Evolutionary conservation across 768 basidiomycete species (phyloP), one percentile per base, ranked within the genome.

Genomic region (Agrocybe pediades): DNA sequence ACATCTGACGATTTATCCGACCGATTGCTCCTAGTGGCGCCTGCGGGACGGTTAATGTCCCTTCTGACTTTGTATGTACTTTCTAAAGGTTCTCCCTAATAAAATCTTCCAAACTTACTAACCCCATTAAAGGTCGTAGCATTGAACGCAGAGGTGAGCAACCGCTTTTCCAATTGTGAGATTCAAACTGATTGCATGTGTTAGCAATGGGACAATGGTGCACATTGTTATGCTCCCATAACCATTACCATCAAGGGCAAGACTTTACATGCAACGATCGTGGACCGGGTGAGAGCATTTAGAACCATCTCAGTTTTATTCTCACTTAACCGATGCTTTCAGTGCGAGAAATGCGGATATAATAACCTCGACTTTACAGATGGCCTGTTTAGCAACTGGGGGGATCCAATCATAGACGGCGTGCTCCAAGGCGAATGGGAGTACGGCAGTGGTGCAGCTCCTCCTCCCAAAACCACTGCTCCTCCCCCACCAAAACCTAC

Each of bases 331-430:
- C 15, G 29, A 15, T 36, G 5, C n/a, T 36, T 13, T 36, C 25
- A 79, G 79, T 81, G 80, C 60, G 55, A 55, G 20, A 65, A 64
- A 4, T 81, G 81, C 65, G 49, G 62, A 0, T 44, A 30, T 2
- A 73, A 71, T 30, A 76, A 71, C 40, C 71, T 85, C 17, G 83
- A 84, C 62, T 58, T 82, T 17, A 77, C 75, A 6, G 57, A 64
- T 1, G 72, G 71, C 15, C 73, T 85, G n/a, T 83, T 82, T 60
- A 3, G 63, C 2, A 65, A 62, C 59, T 75, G 82, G 50, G 79
- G 67, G 1, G 55, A 66, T 19, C 43, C 65, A 11, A 46, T 41
- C 15, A 49, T 58, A 13, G 33, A 5, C 5, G 80, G 80, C 29
- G 65, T 71, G 13, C 49, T 82, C 19, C 51, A 65, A 21, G 75